Base-by-base conservation (phyloP, 208 protist species). In the Trichomonas vaginalis region DNA sequence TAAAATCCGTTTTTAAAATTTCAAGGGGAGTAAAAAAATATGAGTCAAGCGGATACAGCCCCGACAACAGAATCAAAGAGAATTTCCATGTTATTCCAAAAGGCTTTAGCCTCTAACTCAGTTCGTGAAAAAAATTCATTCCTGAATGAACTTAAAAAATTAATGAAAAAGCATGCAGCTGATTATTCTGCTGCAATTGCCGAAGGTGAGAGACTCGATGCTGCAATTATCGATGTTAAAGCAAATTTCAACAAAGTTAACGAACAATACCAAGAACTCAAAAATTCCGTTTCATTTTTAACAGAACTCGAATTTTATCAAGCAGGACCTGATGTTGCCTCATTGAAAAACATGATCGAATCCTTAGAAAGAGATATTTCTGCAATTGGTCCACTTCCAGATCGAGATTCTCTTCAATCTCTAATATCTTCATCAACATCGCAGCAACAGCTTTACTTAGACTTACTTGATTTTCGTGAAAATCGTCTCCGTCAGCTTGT, bases 301-400 rank as follows among this genome's bases (percentile, higher is more conserved):
- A 92, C 86, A 51, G 86, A 92, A 39, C 86, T 92, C 35, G 86
- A 92, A 10, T 92, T 92, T 51, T 92, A 92, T 92, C 86, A 92
- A 51, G 86, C 86, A n/a, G 86, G 45, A 39, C 86, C 86, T 21
- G 86, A 92, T 39, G 86, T 92, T 6, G 15, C 3, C 48, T 56
- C 45, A 10, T 17, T 92, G 8, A 17, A 42, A 39, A 39, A 35
- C 35, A 48, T 92, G 45, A 92, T 92, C 37, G 45, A 92, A 51
- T 48, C 40, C 0, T 17, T 92, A 2, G 86, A 92, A 92, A 48
- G 86, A 92, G 86, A 92, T 39, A 92, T 92, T 56, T 92, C 86
- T 39, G 86, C 40, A 35, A 92, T 92, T 9, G 40, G 45, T 27
- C 40, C 86, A n/a, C 45, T 92, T 56, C 86, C 86, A 56, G 45